phyloP scores from a whole-genome alignment of 2,329 filamentous ascomycete species.

The Neofusicoccum sp. region DNA sequence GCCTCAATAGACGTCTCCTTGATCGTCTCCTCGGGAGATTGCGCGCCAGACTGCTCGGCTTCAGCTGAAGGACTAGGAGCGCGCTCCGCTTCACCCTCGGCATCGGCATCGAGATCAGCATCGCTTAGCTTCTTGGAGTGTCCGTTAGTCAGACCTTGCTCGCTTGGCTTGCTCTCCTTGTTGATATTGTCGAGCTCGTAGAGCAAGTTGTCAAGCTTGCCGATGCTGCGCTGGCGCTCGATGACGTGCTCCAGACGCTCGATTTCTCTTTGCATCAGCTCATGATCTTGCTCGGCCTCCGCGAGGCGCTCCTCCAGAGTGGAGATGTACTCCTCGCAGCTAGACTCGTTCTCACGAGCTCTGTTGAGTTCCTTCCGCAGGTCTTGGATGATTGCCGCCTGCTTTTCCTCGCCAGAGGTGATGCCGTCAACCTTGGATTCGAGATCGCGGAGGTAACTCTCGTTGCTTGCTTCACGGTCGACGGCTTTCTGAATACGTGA shows the following conservation, averaged over 20 bases:
- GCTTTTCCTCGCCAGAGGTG: conserved; percentile 89
- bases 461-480: conserved; percentile 88
- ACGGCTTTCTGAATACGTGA: conserved; percentile 87
- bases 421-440: conserved; percentile 90
- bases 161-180: conserved; percentile 34
- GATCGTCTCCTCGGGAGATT: background rate
- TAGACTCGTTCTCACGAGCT: conserved; percentile 84
- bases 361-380: conserved; percentile 89
- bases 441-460: conserved; percentile 88
- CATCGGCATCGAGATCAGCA: conserved; percentile 33
- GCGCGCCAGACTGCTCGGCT: background rate
- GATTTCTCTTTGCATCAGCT: conserved; percentile 96
- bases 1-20: conserved; percentile 13
- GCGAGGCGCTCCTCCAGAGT: conserved; percentile 93
- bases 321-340: conserved; percentile 95
- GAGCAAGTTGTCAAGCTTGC: conserved; percentile 89
- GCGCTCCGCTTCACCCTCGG: conserved; percentile 8
- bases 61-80: background rate
- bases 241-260: conserved; percentile 93
- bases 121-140: conserved; percentile 37
- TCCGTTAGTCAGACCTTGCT: conserved; percentile 25
- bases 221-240: conserved; percentile 90
- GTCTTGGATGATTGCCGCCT: conserved; percentile 79
- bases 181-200: conserved; percentile 77
- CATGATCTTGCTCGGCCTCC: conserved; percentile 92